These are phyloP conservation scores for Pythium phragmiticola DNA, from an alignment of 352 stramenopile species.

Conservation along the genomic window DNA sequence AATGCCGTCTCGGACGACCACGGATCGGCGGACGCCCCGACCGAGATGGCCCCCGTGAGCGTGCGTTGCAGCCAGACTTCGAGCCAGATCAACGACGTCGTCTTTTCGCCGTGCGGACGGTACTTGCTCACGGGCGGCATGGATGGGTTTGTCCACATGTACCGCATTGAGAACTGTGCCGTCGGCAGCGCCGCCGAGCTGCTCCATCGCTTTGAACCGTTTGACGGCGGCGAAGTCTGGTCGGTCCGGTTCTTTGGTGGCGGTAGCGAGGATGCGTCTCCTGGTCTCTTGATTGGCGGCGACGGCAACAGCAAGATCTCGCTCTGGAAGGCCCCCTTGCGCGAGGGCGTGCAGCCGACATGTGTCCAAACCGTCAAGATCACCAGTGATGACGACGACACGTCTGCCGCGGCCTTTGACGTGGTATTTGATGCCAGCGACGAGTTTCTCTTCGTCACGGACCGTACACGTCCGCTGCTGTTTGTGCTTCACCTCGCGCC, in stretches of 20 bases:
- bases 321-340: constrained; percentile 58
- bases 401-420: constrained; percentile 37
- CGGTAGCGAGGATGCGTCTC: constrained; percentile 41
- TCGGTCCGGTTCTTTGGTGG: constrained; percentile 69
- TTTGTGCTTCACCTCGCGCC: constrained; percentile 66
- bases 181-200: constrained; percentile 60
- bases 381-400: constrained; percentile 25
- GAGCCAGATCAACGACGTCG: constrained; percentile 73
- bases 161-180: constrained; percentile 48
- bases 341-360: constrained; percentile 48
- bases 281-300: constrained; percentile 63
- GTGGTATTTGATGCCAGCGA: constrained; percentile 66
- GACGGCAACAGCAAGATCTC: constrained; percentile 64
- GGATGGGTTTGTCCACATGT: constrained; percentile 82
- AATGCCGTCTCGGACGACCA: constrained; percentile 40
- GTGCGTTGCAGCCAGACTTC: constrained; percentile 68
- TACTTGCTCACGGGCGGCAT: constrained; percentile 65
- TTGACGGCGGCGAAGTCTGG: constrained; percentile 64
- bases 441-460: constrained; percentile 80
- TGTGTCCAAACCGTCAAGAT: constrained; percentile 71
- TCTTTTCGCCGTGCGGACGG: constrained; percentile 62
- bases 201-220: constrained; percentile 78
- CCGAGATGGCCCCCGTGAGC: constrained; percentile 69
- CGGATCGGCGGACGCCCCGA: constrained; percentile 25
- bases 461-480: constrained; percentile 56